These are phyloP conservation scores for Aspergillus bridgeri DNA, from an alignment of 495 filamentous ascomycete species.

Conservation along the genomic window DNA sequence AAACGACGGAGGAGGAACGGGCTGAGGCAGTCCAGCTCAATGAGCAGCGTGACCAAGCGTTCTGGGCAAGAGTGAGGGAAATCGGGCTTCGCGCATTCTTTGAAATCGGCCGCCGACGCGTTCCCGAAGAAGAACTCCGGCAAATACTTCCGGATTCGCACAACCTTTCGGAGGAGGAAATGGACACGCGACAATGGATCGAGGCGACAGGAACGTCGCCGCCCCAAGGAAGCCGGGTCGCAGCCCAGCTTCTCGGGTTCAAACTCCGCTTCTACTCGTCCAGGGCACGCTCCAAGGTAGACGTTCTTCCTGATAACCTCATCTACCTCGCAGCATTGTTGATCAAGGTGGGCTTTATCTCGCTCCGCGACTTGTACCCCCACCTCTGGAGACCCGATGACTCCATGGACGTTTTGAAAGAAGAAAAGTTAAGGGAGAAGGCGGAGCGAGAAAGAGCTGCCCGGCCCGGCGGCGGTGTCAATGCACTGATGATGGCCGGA, in stretches of 20 bases:
- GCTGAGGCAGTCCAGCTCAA: constrained; percentile 44
- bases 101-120: constrained; percentile 65
- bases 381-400: constrained; percentile 87
- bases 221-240: constrained; percentile 80
- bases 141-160: constrained; percentile 42
- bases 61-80: constrained; percentile 78
- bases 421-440: constrained; percentile 69
- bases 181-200: constrained; percentile 66
- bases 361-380: constrained; percentile 86
- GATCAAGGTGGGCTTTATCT: constrained; percentile 97
- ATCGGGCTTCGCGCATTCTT: constrained; percentile 82
- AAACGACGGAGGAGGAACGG: constrained; percentile 63
- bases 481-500: constrained; percentile 87
- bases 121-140: constrained; percentile 48
- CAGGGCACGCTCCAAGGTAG: constrained; percentile 61
- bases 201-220: constrained; percentile 74
- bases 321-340: constrained; percentile 86
- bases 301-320: constrained; percentile 81
- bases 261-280: constrained; percentile 93
- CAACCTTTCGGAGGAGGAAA: constrained; percentile 40
- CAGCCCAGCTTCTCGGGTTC: constrained; percentile 93
- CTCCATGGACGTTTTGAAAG: constrained; percentile 67
- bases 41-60: constrained; percentile 63
- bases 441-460: constrained; percentile 67
- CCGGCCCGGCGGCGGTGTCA: constrained; percentile 62